Percentiles rank a stretch among this genome's conserved stretches.
Conservation (phyloP, 1,284 basidiomycete genomes). For the Mycena citricolor region DNA sequence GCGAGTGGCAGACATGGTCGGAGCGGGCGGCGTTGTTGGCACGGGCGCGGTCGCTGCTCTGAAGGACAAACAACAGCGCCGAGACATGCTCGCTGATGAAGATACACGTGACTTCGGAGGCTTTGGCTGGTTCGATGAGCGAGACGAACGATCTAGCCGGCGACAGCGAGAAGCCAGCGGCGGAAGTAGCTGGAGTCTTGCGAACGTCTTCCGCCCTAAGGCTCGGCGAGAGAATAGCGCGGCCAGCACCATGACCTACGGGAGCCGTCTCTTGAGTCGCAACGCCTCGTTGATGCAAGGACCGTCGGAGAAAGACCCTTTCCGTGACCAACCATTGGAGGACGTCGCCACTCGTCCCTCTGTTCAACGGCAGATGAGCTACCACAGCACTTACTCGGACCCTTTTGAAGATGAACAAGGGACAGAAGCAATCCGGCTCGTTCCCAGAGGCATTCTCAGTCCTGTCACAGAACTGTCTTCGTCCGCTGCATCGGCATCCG, state of each 20-base stretch:
- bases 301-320: conserved; percentile 51
- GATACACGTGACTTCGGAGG: conserved; percentile 55
- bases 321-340: conserved; percentile 34
- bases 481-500: conserved; percentile 13
- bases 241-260: conserved; percentile 28
- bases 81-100: conserved; percentile 78
- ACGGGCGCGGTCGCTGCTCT: conserved; percentile 9
- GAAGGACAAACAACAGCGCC: conserved; percentile 35
- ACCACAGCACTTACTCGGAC: conserved; percentile 46
- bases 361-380: conserved; percentile 36
- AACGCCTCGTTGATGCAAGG: conserved; percentile 14
- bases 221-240: conserved; percentile 19
- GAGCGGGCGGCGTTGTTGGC: conserved; percentile 25
- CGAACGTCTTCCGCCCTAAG: conserved; percentile 46
- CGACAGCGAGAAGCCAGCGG: conserved; percentile 36
- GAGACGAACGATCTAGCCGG: conserved; percentile 19
- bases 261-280: conserved; percentile 27
- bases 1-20: conserved; percentile 24
- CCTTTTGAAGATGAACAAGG: conserved; percentile 63
- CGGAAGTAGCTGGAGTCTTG: conserved; percentile 54
- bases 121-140: conserved; percentile 24
- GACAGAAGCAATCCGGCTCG: no score
- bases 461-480: conserved; percentile 37
- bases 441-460: conserved; percentile 35
- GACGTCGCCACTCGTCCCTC: conserved; percentile 25